Conservation (phyloP, 2,329 filamentous ascomycete genomes). For the Pseudogymnoascus sp. region DNA sequence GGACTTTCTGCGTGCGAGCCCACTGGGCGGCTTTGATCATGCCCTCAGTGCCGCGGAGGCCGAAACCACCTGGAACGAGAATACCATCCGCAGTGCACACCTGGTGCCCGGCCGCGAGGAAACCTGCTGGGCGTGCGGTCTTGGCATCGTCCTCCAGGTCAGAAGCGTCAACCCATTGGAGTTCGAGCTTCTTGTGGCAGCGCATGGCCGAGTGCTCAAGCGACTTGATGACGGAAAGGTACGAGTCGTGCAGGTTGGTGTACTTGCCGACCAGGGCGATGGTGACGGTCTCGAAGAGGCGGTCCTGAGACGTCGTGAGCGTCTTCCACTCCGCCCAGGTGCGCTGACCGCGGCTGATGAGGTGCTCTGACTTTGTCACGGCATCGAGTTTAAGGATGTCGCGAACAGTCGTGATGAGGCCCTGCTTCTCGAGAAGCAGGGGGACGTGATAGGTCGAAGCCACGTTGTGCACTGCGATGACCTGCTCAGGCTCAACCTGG, state of each 20-base stretch:
- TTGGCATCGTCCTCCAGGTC: constrained; percentile 67
- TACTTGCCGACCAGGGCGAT: constrained; percentile 95
- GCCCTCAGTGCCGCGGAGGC: constrained; percentile 73
- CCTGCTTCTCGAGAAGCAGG: constrained; percentile 79
- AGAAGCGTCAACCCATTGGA: constrained; percentile 79
- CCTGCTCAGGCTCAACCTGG: constrained; percentile 77
- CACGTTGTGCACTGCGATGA: constrained; percentile 85
- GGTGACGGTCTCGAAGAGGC: constrained; percentile 61
- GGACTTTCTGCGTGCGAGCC: constrained; percentile 73
- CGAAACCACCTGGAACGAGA: constrained; percentile 58
- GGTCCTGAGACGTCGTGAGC: constrained; percentile 60
- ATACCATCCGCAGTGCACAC: constrained; percentile 62
- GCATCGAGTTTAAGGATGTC: constrained; percentile 59
- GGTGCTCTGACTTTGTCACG: constrained; percentile 43
- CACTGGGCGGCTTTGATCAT: constrained; percentile 86
- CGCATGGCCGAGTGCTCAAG: constrained; percentile 90
- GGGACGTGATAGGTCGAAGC: constrained; percentile 91
- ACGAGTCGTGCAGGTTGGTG: constrained; percentile 74
- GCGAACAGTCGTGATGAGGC: constrained; percentile 61
- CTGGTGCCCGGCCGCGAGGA: constrained; percentile 79
- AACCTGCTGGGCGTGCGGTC: constrained; percentile 60
- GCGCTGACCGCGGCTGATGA: constrained; percentile 56
- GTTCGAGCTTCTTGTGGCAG: constrained; percentile 69
- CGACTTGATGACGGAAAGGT: constrained; percentile 76
- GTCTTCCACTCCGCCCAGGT: constrained; percentile 75